Conservation (phyloP, 148 eudicot genomes). For the Diospyros lotus region DNA sequence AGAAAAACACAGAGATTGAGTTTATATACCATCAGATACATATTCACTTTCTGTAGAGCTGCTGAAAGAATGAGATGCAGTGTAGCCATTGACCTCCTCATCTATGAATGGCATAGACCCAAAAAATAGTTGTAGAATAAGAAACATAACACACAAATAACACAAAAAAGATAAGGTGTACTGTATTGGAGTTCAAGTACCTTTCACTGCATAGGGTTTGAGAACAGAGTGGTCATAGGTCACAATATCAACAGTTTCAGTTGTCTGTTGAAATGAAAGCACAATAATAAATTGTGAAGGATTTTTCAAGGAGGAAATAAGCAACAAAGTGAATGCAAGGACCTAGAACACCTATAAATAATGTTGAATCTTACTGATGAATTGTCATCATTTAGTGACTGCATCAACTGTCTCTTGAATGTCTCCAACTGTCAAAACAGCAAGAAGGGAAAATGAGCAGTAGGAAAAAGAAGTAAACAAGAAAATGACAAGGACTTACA, state of each 20-base stretch:
- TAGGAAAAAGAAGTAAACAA: no score
- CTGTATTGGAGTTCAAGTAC: conserved; percentile 21
- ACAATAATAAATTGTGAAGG: conserved; percentile 1
- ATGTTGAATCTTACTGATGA: conserved; percentile 46
- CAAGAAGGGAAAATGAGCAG: no score
- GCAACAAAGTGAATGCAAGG: not conserved
- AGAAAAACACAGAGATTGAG: not conserved
- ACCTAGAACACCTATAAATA: not conserved
- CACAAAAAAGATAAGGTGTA: not conserved
- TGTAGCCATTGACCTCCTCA: conserved; percentile 45
- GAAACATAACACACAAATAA: conserved; percentile 9
- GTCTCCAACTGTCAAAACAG: conserved; percentile 73
- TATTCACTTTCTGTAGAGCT: conserved; percentile 51
- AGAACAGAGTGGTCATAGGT: conserved; percentile 79
- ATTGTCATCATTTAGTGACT: conserved; percentile 71
- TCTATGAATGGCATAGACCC: conserved; percentile 22
- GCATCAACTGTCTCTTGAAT: conserved; percentile 91
- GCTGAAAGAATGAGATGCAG: conserved; percentile 35
- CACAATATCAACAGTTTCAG: conserved; percentile 82
- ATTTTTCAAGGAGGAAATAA: not conserved
- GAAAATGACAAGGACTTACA: no score
- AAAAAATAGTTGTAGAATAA: conserved; percentile 7
- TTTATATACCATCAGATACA: conserved; percentile 38
- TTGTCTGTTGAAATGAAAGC: conserved; percentile 27
- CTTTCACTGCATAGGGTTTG: conserved; percentile 41